These are phyloP conservation scores for Wickerhamomyces mucosus DNA, from an alignment of 805 yeast genomes.

Conservation along the genomic window DNA sequence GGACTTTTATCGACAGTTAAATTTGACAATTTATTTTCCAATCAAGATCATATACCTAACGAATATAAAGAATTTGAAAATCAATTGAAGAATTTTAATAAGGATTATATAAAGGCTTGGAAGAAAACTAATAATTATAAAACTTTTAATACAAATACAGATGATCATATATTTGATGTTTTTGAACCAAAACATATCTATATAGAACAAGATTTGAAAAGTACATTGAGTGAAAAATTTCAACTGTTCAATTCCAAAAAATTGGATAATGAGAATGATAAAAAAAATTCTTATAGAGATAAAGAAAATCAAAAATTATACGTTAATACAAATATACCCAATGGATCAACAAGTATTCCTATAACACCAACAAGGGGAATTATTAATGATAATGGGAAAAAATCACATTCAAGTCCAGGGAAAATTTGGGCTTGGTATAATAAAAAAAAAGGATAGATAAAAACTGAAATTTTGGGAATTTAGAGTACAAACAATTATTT, in stretches of 20 bases:
- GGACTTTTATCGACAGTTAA: slow-evolving; percentile 68
- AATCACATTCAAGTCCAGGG: slow-evolving; percentile 9
- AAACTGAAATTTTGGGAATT: too few relatives aligned
- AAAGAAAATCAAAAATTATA: slow-evolving; percentile 3
- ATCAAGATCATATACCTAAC: slow-evolving; percentile 28
- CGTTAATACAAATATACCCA: too few relatives aligned
- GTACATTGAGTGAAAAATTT: slow-evolving; percentile 17
- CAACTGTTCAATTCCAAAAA: slow-evolving; percentile 22
- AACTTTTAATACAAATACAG: slow-evolving; percentile 48
- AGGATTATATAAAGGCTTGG: slow-evolving; percentile 44
- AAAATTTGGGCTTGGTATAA: slow-evolving; percentile 15
- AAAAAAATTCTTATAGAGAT: neutral
- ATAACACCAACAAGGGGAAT: too few relatives aligned
- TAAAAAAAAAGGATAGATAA: slow-evolving; percentile 6
- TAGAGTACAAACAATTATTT: too few relatives aligned
- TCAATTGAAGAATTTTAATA: slow-evolving; percentile 32
- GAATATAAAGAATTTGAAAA: slow-evolving; percentile 21
- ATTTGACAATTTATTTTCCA: slow-evolving; percentile 45
- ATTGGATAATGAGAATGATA: neutral
- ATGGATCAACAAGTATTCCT: too few relatives aligned
- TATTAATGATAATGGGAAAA: neutral
- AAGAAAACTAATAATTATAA: slow-evolving; percentile 42
- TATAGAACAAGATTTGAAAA: slow-evolving; percentile 14
- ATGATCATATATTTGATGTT: slow-evolving; percentile 59
- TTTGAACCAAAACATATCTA: slow-evolving; percentile 38